These are phyloP conservation scores for Sphaerulina populicola DNA, from an alignment of 2,329 filamentous ascomycete genomes.

Conservation along the genomic window DNA sequence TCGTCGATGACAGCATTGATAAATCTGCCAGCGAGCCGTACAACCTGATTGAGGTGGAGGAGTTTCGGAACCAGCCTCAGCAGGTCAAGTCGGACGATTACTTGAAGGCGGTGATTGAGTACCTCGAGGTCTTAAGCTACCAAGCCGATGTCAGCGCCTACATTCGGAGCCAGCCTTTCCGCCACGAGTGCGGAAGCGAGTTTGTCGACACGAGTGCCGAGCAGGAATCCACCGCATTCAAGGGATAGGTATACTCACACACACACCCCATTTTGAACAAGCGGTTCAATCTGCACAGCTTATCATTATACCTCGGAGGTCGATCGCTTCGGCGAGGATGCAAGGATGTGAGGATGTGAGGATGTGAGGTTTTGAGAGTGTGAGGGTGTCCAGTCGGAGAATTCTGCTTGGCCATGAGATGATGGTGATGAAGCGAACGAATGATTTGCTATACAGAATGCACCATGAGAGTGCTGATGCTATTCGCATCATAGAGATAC, in stretches of 20 bases:
- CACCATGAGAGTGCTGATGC: too few relatives aligned
- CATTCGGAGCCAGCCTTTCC: constrained; percentile 18
- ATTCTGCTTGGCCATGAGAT: too few relatives aligned
- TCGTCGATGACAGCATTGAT: constrained; percentile 75
- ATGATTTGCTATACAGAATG: too few relatives aligned
- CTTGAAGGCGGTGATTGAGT: constrained; percentile 47
- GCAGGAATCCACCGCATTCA: neutral
- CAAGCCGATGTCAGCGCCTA: constrained; percentile 47
- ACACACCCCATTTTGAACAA: too few relatives aligned
- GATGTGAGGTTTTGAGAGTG: too few relatives aligned
- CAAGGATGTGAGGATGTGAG: too few relatives aligned
- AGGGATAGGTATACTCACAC: neutral
- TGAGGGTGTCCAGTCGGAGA: too few relatives aligned
- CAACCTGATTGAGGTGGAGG: constrained; percentile 73
- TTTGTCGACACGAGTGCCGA: neutral
- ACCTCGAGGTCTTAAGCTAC: constrained; percentile 45
- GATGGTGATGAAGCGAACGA: too few relatives aligned
- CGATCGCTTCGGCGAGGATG: too few relatives aligned
- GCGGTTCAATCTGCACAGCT: too few relatives aligned
- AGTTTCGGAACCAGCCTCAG: constrained; percentile 46
- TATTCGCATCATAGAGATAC: too few relatives aligned
- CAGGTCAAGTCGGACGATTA: constrained; percentile 35
- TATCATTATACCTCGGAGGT: too few relatives aligned
- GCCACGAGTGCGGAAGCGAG: neutral
- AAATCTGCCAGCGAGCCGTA: constrained; percentile 77